Conservation (phyloP, 192 early-diverging fungal genomes). For the Entrophospora sp. region DNA sequence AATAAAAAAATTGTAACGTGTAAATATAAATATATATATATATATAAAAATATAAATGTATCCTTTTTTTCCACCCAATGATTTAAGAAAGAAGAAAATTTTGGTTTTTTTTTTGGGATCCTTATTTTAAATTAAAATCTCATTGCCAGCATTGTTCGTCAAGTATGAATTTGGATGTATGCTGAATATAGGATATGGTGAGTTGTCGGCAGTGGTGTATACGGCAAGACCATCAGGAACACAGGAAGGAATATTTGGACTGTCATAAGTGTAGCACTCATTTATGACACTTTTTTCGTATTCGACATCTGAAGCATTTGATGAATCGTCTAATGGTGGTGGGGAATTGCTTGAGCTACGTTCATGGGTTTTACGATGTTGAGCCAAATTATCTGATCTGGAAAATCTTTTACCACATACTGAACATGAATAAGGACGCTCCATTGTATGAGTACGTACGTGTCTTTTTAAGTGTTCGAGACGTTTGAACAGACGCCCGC, state of each 20-base stretch:
- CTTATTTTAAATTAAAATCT: not conserved
- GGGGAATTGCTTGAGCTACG: conserved; percentile 13
- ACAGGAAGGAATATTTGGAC: not conserved
- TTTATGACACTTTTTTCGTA: conserved; percentile 8
- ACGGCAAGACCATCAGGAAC: conserved; percentile 16
- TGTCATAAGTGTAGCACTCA: conserved; percentile 16
- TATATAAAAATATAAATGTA: no score
- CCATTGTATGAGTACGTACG: conserved; percentile 50
- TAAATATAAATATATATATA: no score
- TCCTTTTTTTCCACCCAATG: no score
- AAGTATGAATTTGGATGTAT: not conserved
- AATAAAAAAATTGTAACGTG: no score
- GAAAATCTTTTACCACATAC: conserved; percentile 50
- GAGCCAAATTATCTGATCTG: conserved; percentile 47
- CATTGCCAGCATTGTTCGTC: not conserved
- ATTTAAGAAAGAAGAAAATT: no score
- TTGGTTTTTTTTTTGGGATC: no score
- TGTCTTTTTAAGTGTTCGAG: conserved; percentile 52
- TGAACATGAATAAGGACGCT: conserved; percentile 45
- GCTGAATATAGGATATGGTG: not conserved
- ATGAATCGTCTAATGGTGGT: conserved; percentile 17
- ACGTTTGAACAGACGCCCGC: conserved; percentile 46
- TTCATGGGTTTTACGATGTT: conserved; percentile 52
- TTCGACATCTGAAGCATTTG: conserved; percentile 12
- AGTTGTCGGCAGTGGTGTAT: not conserved